Conservation (phyloP, 768 basidiomycete species). For the Boletus reticulatus region DNA sequence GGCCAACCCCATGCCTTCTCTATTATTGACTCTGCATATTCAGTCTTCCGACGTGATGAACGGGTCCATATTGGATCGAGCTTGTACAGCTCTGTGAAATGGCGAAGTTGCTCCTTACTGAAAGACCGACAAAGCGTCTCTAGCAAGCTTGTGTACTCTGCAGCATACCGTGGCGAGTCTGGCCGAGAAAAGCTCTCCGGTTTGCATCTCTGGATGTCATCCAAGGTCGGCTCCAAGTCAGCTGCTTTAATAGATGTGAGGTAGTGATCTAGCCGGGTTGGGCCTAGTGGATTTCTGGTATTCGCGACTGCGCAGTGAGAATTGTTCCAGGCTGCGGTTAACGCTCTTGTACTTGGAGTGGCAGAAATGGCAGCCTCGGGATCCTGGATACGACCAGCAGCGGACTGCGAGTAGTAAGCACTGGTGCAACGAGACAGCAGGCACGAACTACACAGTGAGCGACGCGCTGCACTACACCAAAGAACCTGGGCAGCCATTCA, state of each 20-base stretch:
- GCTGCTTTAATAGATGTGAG: slow-evolving; percentile 51
- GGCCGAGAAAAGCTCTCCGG: slow-evolving; percentile 41
- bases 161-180: slow-evolving; percentile 46
- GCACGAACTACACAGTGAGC: slow-evolving; percentile 17
- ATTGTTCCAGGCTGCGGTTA: slow-evolving; percentile 1
- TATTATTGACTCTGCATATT: slow-evolving; percentile 51
- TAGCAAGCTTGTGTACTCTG: slow-evolving; percentile 51
- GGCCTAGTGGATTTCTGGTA: slow-evolving; percentile 33
- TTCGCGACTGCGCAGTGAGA: neutral
- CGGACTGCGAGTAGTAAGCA: slow-evolving; percentile 25
- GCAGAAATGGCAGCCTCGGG: slow-evolving; percentile 5
- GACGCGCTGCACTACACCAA: slow-evolving; percentile 12
- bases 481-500: slow-evolving; percentile 24
- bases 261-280: slow-evolving; percentile 52
- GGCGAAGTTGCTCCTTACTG: slow-evolving; percentile 56
- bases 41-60: slow-evolving; percentile 36
- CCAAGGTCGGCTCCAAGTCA: slow-evolving; percentile 48
- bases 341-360: neutral
- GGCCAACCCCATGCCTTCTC: slow-evolving; percentile 72
- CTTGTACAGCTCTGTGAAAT: slow-evolving; percentile 50
- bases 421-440: slow-evolving; percentile 12
- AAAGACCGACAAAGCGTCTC: slow-evolving; percentile 60
- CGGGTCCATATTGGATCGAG: slow-evolving; percentile 36
- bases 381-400: slow-evolving; percentile 3
- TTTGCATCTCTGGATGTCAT: slow-evolving; percentile 59